A percentile compares a stretch with the other conserved stretches of the same genome.
These are phyloP conservation scores for Mortierella sp. DNA, from an alignment of 371 early-diverging fungal species.

Conservation along the genomic window DNA sequence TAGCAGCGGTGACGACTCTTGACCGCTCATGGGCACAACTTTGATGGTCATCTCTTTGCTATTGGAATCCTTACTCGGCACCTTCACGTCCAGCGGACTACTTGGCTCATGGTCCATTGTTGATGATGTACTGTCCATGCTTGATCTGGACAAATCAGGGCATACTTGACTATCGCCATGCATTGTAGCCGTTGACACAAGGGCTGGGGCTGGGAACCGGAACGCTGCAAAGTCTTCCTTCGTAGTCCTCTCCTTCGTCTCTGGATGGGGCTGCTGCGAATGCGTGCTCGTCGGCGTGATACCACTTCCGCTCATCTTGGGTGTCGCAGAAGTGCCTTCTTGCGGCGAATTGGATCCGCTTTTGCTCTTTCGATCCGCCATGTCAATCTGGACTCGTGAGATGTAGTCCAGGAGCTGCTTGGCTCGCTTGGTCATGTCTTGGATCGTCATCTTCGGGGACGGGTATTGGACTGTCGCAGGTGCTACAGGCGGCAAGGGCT, in stretches of 20 bases:
- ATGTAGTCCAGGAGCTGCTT: slow-evolving; percentile 71
- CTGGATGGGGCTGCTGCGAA: not conserved
- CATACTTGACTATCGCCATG: slow-evolving; percentile 44
- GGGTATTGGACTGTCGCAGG: slow-evolving; percentile 68
- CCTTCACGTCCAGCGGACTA: slow-evolving; percentile 26
- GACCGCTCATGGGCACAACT: slow-evolving; percentile 16
- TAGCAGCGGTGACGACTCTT: slow-evolving; percentile 6
- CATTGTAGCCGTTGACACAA: not conserved
- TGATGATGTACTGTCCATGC: slow-evolving; percentile 42
- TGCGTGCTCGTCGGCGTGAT: not conserved
- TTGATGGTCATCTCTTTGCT: slow-evolving; percentile 39
- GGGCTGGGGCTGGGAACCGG: slow-evolving; percentile 15
- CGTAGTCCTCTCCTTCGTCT: not conserved
- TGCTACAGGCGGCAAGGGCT: slow-evolving; percentile 57
- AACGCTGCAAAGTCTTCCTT: slow-evolving; percentile 4
- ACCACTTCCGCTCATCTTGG: not conserved
- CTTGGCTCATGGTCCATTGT: slow-evolving; percentile 29
- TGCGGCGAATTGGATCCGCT: slow-evolving; percentile 8
- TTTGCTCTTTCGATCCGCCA: slow-evolving; percentile 54
- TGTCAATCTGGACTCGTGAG: slow-evolving; percentile 63
- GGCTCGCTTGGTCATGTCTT: slow-evolving; percentile 73
- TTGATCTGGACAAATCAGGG: slow-evolving; percentile 40
- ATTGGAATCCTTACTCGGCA: slow-evolving; percentile 1
- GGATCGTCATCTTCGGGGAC: slow-evolving; percentile 64
- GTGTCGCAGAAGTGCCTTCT: not conserved